Conservation (phyloP, 352 stramenopile genomes). For the Phytopythium helicoides region DNA sequence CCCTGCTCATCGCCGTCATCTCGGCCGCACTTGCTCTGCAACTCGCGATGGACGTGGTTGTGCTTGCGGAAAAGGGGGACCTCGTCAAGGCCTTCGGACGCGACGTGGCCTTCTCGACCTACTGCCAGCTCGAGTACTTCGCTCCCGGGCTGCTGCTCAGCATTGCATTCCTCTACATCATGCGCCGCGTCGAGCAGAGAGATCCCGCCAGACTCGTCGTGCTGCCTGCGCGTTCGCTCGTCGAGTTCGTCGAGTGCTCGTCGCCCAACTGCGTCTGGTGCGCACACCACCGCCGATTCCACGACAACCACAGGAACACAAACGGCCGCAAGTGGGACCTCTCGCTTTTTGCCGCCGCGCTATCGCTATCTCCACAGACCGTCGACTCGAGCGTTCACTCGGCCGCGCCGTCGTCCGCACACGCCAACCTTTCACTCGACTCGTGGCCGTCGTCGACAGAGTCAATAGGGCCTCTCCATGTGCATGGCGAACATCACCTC, state of each 20-base stretch:
- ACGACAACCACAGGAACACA: conserved; percentile 22
- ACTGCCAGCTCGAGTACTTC: conserved; percentile 54
- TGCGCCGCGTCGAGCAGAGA: conserved; percentile 65
- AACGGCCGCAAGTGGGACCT: conserved; percentile 56
- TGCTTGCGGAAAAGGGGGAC: conserved; percentile 8
- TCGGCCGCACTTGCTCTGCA: conserved; percentile 41
- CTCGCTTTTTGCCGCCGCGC: conserved; percentile 42
- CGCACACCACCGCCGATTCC: conserved; percentile 61
- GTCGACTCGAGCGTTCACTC: conserved; percentile 50
- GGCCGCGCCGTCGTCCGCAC: conserved; percentile 35
- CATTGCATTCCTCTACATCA: conserved; percentile 66
- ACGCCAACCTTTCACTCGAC: conserved; percentile 33
- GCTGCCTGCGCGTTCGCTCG: conserved; percentile 42
- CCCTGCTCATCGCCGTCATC: conserved; percentile 45
- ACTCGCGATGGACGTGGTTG: conserved; percentile 50
- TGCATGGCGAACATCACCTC: too few species aligned
- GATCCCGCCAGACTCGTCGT: conserved; percentile 49
- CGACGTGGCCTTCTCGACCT: conserved; percentile 34
- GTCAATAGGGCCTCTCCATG: conserved; percentile 1
- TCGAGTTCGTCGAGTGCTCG: conserved; percentile 75
- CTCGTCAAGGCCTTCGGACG: conserved; percentile 13
- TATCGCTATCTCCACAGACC: conserved; percentile 58
- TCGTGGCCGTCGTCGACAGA: conserved; percentile 36
- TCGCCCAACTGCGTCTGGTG: conserved; percentile 70
- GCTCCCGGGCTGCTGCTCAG: conserved; percentile 51